Percentiles rank a stretch among this genome's conserved stretches.
These are phyloP conservation scores for Phyllosticta capitalensis DNA, from an alignment of 2,329 filamentous ascomycete genomes.

Conservation along the genomic window DNA sequence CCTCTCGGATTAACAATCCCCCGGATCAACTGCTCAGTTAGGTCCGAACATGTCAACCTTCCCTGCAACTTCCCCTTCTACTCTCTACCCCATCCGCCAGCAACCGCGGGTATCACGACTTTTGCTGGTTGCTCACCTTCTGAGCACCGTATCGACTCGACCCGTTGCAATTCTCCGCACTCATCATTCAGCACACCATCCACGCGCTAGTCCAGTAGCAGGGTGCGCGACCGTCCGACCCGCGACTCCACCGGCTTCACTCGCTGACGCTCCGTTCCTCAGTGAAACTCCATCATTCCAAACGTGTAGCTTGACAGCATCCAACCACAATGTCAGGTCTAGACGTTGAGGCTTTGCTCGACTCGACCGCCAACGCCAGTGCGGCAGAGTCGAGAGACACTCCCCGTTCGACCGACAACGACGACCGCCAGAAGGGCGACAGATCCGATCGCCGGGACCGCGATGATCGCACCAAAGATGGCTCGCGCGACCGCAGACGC, in stretches of 20 bases:
- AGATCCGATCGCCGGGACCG: slow-evolving; percentile 26
- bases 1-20: no score
- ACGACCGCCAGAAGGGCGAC: slow-evolving; percentile 22
- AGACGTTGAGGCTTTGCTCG: slow-evolving; percentile 85
- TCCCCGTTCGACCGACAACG: slow-evolving; percentile 44
- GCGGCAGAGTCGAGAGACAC: slow-evolving; percentile 24
- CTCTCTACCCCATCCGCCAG: neutral
- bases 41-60: neutral
- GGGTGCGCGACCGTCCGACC: slow-evolving; percentile 2
- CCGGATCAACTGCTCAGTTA: no score
- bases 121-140: neutral
- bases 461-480: slow-evolving; percentile 20
- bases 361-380: slow-evolving; percentile 62
- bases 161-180: neutral
- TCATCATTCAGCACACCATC: neutral
- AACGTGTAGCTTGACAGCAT: slow-evolving; percentile 10
- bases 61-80: neutral
- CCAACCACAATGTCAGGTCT: slow-evolving; percentile 51
- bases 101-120: neutral
- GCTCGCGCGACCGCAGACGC: slow-evolving; percentile 19
- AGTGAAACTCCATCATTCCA: slow-evolving; percentile 12
- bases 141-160: neutral
- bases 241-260: slow-evolving; percentile 3
- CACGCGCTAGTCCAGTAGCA: slow-evolving; percentile 8
- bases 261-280: slow-evolving; percentile 5